Conservation (phyloP, 192 early-diverging fungal genomes). For the Backusella circina region DNA sequence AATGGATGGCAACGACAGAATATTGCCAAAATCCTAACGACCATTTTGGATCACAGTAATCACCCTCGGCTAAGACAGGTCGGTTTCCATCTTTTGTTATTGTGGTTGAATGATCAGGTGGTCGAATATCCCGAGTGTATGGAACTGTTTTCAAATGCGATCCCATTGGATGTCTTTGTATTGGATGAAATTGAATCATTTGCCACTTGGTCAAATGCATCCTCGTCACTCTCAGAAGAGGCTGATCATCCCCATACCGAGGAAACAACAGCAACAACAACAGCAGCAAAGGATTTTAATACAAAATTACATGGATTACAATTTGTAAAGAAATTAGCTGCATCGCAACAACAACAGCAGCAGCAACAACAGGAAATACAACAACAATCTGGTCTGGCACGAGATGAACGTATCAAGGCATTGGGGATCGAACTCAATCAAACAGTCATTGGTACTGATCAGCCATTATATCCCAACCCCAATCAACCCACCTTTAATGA, state of each 20-base stretch:
- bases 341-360: background rate
- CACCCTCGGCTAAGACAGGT: conserved; percentile 65
- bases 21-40: conserved; percentile 63
- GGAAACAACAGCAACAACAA: too few relatives aligned
- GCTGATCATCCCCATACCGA: background rate
- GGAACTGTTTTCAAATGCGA: conserved; percentile 61
- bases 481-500: conserved; percentile 55
- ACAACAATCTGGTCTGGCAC: background rate
- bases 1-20: conserved; percentile 67
- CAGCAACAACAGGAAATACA: background rate
- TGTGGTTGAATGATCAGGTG: conserved; percentile 69
- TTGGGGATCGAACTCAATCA: conserved; percentile 12
- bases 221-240: background rate
- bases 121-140: conserved; percentile 55
- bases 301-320: conserved; percentile 17
- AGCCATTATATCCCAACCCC: conserved; percentile 56
- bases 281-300: background rate
- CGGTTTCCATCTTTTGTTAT: conserved; percentile 69
- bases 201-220: background rate
- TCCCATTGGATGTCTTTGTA: conserved; percentile 56
- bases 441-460: conserved; percentile 32
- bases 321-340: conserved; percentile 27
- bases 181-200: conserved; percentile 39
- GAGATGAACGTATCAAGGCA: conserved; percentile 22
- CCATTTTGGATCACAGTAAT: conserved; percentile 62